Conservation (phyloP, 768 basidiomycete species). For the Mycena crocata region DNA sequence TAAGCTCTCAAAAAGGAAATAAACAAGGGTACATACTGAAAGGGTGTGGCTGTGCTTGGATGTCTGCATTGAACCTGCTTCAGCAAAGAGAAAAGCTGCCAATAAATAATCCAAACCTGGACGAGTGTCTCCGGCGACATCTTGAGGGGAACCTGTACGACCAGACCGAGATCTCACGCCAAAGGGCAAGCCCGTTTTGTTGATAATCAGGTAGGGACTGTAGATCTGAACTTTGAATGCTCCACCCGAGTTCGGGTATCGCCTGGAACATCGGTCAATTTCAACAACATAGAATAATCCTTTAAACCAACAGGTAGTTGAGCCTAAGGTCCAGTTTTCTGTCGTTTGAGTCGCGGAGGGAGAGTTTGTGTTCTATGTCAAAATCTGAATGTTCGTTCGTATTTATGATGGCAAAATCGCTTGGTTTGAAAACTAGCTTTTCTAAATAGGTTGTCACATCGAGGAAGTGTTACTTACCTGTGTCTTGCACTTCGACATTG, state of each 20-base stretch:
- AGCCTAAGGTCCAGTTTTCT: slow-evolving; percentile 84
- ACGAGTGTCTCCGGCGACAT: slow-evolving; percentile 86
- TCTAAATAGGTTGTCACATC: background rate
- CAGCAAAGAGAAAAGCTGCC: slow-evolving; percentile 26
- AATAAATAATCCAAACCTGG: slow-evolving; percentile 56
- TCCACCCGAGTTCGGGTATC: slow-evolving; percentile 90
- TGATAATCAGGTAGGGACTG: slow-evolving; percentile 88
- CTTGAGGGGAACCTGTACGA: slow-evolving; percentile 73
- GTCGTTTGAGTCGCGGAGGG: slow-evolving; percentile 77
- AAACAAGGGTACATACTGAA: slow-evolving; percentile 72
- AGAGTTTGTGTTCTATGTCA: slow-evolving; percentile 78
- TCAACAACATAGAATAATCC: background rate
- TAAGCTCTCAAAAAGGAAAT: slow-evolving; percentile 11
- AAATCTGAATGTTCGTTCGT: slow-evolving; percentile 93
- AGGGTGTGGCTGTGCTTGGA: slow-evolving; percentile 68
- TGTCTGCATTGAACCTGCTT: slow-evolving; percentile 48
- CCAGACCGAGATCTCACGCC: slow-evolving; percentile 73
- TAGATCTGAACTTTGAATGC: slow-evolving; percentile 97
- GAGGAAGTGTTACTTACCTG: slow-evolving; percentile 61
- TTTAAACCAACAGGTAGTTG: slow-evolving; percentile 84
- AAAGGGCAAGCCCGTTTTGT: slow-evolving; percentile 93
- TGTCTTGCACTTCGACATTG: slow-evolving; percentile 92
- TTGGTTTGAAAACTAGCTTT: slow-evolving; percentile 83
- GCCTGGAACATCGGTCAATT: slow-evolving; percentile 50
- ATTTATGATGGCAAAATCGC: slow-evolving; percentile 98